These are phyloP conservation scores for Chrysoporthe austroafricana DNA, from an alignment of 2,329 filamentous ascomycete species.

Conservation along the genomic window DNA sequence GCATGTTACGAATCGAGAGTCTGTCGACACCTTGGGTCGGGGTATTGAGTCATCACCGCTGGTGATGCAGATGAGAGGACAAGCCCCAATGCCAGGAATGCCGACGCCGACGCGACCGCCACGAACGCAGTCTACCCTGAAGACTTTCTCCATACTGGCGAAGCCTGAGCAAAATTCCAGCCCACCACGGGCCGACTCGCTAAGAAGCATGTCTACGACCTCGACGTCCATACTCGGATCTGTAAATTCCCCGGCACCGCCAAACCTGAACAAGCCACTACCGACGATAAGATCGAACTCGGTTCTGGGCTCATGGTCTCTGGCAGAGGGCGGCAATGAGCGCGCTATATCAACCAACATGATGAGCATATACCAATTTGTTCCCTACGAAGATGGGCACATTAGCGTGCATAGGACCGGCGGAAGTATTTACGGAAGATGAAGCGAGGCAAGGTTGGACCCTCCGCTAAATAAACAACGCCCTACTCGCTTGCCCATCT, in stretches of 20 bases:
- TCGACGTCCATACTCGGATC: conserved; percentile 9
- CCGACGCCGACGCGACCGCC: conserved; percentile 23
- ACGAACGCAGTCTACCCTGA: conserved; percentile 10
- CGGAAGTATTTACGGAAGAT: conserved; percentile 3
- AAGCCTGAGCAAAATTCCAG: neutral
- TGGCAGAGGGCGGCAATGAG: neutral
- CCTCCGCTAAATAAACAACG: neutral
- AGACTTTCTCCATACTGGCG: neutral
- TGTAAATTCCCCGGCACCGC: neutral
- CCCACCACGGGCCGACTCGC: neutral
- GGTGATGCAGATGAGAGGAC: conserved; percentile 19
- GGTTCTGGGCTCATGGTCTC: conserved; percentile 25
- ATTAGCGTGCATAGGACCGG: conserved; percentile 29
- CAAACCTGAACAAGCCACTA: conserved; percentile 24
- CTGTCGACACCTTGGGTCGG: conserved; percentile 11
- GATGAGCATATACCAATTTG: conserved; percentile 29
- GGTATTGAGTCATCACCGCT: conserved; percentile 13
- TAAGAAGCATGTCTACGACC: conserved; percentile 3
- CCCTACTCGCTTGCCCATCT: neutral
- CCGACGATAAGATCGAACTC: conserved; percentile 9
- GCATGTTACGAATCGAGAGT: conserved; percentile 18
- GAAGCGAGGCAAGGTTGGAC: neutral
- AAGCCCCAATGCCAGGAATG: conserved; percentile 13
- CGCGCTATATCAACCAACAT: conserved; percentile 8
- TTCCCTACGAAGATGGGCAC: conserved; percentile 30